A percentile compares a stretch with the other conserved stretches of the same genome.
Evolutionary conservation across 2,329 filamentous ascomycete species (phyloP).

Genomic region (Graphilbum sp.): DNA sequence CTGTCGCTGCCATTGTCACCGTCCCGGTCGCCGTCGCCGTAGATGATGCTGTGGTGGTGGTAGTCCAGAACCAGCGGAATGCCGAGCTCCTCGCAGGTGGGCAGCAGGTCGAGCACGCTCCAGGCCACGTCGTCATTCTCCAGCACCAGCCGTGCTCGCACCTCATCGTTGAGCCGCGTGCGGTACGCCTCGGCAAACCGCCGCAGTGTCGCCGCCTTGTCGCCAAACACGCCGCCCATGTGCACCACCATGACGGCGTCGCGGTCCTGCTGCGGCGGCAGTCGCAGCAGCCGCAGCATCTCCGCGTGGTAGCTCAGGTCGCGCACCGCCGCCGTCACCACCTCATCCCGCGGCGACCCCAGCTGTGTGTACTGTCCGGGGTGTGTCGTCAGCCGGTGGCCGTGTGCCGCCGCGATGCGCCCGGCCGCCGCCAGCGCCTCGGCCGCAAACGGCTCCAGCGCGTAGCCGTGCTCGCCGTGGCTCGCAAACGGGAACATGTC

Average conservation of each 20-base stretch:
- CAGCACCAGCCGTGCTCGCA: conserved; percentile 71
- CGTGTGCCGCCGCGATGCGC: conserved; percentile 56
- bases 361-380: conserved; percentile 89
- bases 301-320: conserved; percentile 84
- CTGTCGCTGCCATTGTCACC: no score
- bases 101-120: conserved; percentile 81
- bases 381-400: conserved; percentile 77
- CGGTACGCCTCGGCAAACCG: conserved; percentile 65
- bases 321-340: conserved; percentile 59
- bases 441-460: conserved; percentile 65
- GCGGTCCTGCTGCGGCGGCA: conserved; percentile 62
- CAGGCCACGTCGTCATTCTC: conserved; percentile 92
- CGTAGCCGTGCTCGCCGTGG: conserved; percentile 75
- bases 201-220: conserved; percentile 63
- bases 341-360: conserved; percentile 62
- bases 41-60: conserved; percentile 91
- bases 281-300: conserved; percentile 57
- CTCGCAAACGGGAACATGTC: conserved; percentile 97
- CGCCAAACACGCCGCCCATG: conserved; percentile 80
- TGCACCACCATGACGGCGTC: conserved; percentile 93
- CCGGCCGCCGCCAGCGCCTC: conserved; percentile 63
- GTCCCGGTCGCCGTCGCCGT: conserved; percentile 34
- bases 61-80: conserved; percentile 87
- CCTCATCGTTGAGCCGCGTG: conserved; percentile 42
- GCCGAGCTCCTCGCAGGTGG: conserved; percentile 82